Conservation (phyloP, 495 filamentous ascomycete genomes). For the Hypoxylon fragiforme region DNA sequence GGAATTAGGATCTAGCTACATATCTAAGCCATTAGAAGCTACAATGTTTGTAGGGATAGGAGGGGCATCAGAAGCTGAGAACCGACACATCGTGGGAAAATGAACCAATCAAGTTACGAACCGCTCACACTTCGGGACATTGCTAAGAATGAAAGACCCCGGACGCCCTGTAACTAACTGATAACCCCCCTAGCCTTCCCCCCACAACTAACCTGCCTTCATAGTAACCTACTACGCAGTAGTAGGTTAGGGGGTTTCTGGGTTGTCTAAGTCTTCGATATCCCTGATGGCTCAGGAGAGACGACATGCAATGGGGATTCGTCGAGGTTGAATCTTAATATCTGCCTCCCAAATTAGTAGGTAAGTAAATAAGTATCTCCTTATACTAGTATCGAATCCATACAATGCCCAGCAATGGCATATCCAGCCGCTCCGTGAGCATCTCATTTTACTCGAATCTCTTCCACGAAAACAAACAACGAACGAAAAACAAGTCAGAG, state of each 20-base stretch:
- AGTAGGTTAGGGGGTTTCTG: too few species aligned
- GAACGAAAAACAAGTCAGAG: conserved; percentile 1
- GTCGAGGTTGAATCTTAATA: too few species aligned
- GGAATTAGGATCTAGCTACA: too few species aligned
- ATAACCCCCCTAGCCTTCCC: conserved; percentile 11
- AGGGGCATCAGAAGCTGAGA: too few species aligned
- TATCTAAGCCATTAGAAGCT: too few species aligned
- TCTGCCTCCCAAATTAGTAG: too few species aligned
- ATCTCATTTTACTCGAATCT: not conserved
- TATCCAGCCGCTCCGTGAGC: not conserved
- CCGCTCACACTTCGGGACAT: conserved; percentile 17
- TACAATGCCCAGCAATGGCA: not conserved
- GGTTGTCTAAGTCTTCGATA: conserved; percentile 8
- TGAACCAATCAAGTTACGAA: conserved; percentile 12
- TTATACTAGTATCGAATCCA: not conserved
- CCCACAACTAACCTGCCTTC: conserved; percentile 7
- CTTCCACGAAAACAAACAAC: too few species aligned
- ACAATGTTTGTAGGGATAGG: conserved; percentile 20
- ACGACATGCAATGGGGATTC: too few species aligned
- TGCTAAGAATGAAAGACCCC: conserved; percentile 13
- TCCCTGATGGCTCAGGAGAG: too few species aligned
- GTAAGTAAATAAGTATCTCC: too few species aligned
- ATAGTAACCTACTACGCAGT: too few species aligned
- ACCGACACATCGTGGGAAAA: conserved; percentile 8
- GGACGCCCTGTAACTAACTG: conserved; percentile 9